A percentile compares a stretch with the other conserved stretches of the same genome.
Conservation (phyloP, 2,329 filamentous ascomycete genomes). For the Trichoderma simmonsii region DNA sequence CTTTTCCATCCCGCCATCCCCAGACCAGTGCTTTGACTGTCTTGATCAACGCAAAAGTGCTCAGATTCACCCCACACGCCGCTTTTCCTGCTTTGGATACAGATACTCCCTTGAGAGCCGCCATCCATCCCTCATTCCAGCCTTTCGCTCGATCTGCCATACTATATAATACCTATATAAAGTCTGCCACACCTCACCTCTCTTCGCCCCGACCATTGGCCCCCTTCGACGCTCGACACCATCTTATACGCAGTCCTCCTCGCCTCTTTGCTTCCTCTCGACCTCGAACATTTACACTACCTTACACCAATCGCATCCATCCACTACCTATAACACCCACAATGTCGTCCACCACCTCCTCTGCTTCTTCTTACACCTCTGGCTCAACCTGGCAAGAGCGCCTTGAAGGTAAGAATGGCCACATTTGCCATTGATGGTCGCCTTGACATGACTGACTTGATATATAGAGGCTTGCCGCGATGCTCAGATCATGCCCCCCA, state of each 20-base stretch:
- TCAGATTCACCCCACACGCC: constrained; percentile 14
- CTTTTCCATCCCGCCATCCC: not conserved
- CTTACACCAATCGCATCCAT: not conserved
- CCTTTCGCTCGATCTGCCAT: constrained; percentile 1
- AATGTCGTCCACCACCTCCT: constrained; percentile 24
- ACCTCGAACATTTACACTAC: not conserved
- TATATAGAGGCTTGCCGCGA: constrained; percentile 55
- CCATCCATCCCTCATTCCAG: constrained; percentile 14
- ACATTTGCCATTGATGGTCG: not conserved
- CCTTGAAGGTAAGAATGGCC: constrained; percentile 46
- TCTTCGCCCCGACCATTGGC: not conserved
- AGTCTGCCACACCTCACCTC: not conserved
- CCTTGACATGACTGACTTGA: not conserved
- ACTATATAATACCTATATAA: constrained; percentile 10
- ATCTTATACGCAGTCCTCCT: not conserved
- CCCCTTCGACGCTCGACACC: not conserved
- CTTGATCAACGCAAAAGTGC: constrained; percentile 7
- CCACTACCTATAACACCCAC: not conserved
- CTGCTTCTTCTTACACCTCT: constrained; percentile 27
- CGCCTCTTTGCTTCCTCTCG: not conserved
- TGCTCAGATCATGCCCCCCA: constrained; percentile 51
- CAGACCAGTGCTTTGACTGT: constrained; percentile 5
- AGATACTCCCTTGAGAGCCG: constrained; percentile 10
- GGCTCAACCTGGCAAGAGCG: constrained; percentile 51
- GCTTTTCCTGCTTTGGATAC: constrained; percentile 9